Conservation (phyloP, 2,329 filamentous ascomycete species). For the Lasiodiplodia sp. region DNA sequence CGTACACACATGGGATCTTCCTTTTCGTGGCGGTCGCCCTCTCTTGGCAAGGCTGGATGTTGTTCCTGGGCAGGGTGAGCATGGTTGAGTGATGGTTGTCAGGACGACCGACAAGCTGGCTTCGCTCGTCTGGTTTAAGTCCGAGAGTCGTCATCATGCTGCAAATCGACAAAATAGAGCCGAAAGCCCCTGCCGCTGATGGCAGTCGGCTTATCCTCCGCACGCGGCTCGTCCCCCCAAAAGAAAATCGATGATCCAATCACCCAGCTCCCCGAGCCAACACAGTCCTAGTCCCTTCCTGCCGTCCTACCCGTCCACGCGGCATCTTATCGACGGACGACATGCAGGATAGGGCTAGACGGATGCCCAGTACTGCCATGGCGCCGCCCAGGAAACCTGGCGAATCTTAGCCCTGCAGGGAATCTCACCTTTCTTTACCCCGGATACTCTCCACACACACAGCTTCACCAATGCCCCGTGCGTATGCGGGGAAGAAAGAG, state of each 20-base stretch:
- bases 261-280: background rate
- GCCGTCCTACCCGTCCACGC: background rate
- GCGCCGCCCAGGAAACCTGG: background rate
- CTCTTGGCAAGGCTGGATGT: background rate
- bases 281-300: background rate
- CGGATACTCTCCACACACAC: background rate
- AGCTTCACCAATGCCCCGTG: background rate
- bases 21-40: background rate
- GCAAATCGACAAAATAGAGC: too few relatives aligned
- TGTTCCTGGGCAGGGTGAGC: background rate
- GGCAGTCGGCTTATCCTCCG: background rate
- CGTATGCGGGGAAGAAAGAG: constrained; percentile 7
- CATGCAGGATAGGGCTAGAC: background rate
- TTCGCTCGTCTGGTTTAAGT: too few relatives aligned
- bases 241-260: background rate
- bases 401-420: background rate
- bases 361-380: background rate
- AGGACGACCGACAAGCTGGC: too few relatives aligned
- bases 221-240: background rate
- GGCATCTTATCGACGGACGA: background rate
- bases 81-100: background rate
- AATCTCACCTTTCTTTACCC: constrained; percentile 12
- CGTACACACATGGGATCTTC: background rate
- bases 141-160: too few relatives aligned
- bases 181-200: background rate